Evolutionary conservation across 495 filamentous ascomycete species (phyloP).

Genomic region (Penicillium arizonense): DNA sequence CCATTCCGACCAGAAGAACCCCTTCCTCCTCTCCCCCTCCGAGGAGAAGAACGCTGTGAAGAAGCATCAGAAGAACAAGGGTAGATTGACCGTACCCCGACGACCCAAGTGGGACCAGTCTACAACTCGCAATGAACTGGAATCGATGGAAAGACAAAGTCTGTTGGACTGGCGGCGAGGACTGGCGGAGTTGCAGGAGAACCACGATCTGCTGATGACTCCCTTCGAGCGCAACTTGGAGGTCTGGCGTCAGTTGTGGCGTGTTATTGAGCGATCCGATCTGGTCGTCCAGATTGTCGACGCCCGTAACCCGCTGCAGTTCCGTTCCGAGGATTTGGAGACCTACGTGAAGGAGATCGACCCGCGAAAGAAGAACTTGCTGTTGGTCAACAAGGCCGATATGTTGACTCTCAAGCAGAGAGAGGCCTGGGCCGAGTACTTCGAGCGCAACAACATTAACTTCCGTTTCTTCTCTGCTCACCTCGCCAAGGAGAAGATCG

Average conservation of each 20-base stretch:
- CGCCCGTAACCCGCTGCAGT: conserved; percentile 90
- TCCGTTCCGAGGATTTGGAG: conserved; percentile 91
- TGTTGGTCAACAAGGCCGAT: conserved; percentile 98
- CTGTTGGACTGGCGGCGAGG: conserved; percentile 89
- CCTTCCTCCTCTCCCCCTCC: conserved; percentile 83
- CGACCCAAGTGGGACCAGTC: conserved; percentile 82
- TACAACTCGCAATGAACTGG: conserved; percentile 81
- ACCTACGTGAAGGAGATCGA: conserved; percentile 92
- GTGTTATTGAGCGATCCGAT: conserved; percentile 96
- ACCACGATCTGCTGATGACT: conserved; percentile 92
- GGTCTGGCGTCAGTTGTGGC: conserved; percentile 97
- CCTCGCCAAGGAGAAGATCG: conserved; percentile 84
- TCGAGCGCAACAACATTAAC: conserved; percentile 74
- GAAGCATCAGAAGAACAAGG: conserved; percentile 79
- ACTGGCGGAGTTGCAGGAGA: conserved; percentile 88
- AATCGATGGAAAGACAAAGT: conserved; percentile 72
- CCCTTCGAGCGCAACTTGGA: conserved; percentile 98
- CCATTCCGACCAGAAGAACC: conserved; percentile 90
- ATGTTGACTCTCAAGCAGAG: conserved; percentile 94
- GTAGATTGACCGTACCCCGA: conserved; percentile 81
- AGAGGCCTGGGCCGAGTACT: conserved; percentile 83
- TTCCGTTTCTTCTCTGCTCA: conserved; percentile 96
- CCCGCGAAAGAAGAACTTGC: conserved; percentile 80
- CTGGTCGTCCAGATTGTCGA: conserved; percentile 98
- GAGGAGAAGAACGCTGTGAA: conserved; percentile 75